Evolutionary conservation across 1,284 basidiomycete genomes (phyloP).

Genomic region (Ustilago tritici): DNA sequence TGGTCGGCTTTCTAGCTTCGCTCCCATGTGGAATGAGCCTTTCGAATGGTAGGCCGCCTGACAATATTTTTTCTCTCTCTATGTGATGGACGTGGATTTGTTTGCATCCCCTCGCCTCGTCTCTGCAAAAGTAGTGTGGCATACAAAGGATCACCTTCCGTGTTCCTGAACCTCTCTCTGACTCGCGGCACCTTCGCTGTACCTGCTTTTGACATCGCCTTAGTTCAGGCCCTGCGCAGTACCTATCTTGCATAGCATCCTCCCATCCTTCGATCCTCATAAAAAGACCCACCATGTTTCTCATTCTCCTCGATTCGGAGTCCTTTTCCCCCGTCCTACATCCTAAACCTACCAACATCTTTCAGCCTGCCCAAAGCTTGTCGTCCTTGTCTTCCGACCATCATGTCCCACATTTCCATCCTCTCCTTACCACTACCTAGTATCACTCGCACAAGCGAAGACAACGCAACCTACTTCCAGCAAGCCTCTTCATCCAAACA

Average conservation of each 20-base stretch:
- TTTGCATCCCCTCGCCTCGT: background rate
- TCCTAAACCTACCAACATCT: background rate
- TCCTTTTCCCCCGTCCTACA: background rate
- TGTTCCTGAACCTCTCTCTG: background rate
- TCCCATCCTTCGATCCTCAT: conserved; percentile 6
- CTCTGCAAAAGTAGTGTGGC: no score
- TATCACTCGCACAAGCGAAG: conserved; percentile 18
- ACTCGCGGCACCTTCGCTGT: background rate
- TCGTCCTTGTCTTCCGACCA: conserved; percentile 16
- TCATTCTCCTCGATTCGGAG: conserved; percentile 23
- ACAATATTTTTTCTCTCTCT: background rate
- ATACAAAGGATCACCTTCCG: background rate
- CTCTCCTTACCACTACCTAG: conserved; percentile 22
- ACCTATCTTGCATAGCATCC: conserved; percentile 16
- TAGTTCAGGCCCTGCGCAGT: conserved; percentile 19
- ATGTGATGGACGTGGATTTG: conserved; percentile 1
- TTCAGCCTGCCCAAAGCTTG: background rate
- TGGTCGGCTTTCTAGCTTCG: background rate
- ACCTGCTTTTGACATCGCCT: conserved; percentile 26
- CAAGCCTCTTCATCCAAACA: conserved; percentile 23
- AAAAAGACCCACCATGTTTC: conserved; percentile 22
- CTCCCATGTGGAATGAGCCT: background rate
- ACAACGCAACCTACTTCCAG: conserved; percentile 20
- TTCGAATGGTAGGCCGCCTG: conserved; percentile 3
- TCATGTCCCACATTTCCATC: conserved; percentile 42